Evolutionary conservation across 2,329 filamentous ascomycete genomes (phyloP).

Genomic region (Tolypocladium capitatum): DNA sequence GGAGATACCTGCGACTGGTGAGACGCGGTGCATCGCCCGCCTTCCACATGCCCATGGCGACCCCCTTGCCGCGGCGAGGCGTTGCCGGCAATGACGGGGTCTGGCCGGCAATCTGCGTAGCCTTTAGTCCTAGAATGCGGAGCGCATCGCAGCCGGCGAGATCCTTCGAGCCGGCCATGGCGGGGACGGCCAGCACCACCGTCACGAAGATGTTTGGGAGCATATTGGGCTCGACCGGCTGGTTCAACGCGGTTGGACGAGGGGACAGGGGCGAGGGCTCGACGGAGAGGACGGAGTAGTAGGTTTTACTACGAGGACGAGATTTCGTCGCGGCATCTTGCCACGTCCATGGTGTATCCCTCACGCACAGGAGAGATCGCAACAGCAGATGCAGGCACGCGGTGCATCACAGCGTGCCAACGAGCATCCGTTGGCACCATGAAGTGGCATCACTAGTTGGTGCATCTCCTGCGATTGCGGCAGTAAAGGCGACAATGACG

Average conservation of each 20-base stretch:
- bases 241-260: neutral
- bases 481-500: neutral
- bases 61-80: constrained; percentile 21
- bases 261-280: neutral
- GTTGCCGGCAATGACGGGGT: constrained; percentile 51
- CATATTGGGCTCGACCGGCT: neutral
- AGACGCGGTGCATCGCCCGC: constrained; percentile 47
- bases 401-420: neutral
- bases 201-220: neutral
- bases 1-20: constrained; percentile 62
- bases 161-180: constrained; percentile 8
- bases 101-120: constrained; percentile 39
- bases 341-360: neutral
- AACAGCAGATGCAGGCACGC: neutral
- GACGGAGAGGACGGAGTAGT: neutral
- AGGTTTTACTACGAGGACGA: neutral
- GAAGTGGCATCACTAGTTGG: neutral
- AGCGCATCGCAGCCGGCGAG: constrained; percentile 12
- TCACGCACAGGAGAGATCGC: neutral
- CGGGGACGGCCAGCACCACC: constrained; percentile 1
- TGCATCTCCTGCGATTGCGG: neutral
- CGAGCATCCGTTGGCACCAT: neutral
- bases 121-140: too few relatives aligned
- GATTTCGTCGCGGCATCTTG: neutral
- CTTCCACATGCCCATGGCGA: constrained; percentile 40